Conservation (phyloP, 73 alveolate species). For the Paramecium biaurelia region DNA sequence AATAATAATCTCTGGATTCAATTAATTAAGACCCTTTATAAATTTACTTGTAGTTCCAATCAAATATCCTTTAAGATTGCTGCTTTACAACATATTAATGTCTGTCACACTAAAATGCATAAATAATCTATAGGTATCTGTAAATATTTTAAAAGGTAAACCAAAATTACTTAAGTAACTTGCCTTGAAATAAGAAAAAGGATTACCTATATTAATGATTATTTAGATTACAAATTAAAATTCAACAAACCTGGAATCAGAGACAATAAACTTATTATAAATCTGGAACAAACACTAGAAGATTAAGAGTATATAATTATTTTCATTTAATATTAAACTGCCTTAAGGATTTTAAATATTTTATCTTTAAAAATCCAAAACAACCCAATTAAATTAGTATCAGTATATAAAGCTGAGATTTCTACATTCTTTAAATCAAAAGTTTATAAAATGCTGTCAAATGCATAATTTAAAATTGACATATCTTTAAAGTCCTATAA, state of each 20-base stretch:
- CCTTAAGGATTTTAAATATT: constrained; percentile 43
- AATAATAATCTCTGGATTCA: constrained; percentile 48
- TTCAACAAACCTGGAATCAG: constrained; percentile 54
- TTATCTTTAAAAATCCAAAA: constrained; percentile 56
- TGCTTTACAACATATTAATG: not conserved
- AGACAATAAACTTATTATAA: constrained; percentile 40
- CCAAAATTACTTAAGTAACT: constrained; percentile 45
- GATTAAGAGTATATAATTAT: constrained; percentile 44
- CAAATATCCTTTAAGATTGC: constrained; percentile 48
- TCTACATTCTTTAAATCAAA: constrained; percentile 47
- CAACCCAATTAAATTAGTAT: constrained; percentile 17
- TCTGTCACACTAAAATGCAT: constrained; percentile 52
- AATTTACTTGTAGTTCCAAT: constrained; percentile 59
- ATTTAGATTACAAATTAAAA: constrained; percentile 12
- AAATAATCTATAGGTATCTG: constrained; percentile 7
- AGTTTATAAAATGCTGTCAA: constrained; percentile 35
- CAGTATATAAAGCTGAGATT: constrained; percentile 4
- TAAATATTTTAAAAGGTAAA: constrained; percentile 50
- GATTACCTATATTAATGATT: not conserved
- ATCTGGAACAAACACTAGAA: constrained; percentile 47
- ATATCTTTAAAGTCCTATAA: constrained; percentile 45
- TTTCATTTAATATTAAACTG: not conserved
- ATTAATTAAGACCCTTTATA: not conserved
- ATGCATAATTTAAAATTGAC: constrained; percentile 49
- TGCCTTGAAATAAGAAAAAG: not conserved